Evolutionary conservation across 2,329 filamentous ascomycete genomes (phyloP).

Genomic region (Exophiala viscosa): DNA sequence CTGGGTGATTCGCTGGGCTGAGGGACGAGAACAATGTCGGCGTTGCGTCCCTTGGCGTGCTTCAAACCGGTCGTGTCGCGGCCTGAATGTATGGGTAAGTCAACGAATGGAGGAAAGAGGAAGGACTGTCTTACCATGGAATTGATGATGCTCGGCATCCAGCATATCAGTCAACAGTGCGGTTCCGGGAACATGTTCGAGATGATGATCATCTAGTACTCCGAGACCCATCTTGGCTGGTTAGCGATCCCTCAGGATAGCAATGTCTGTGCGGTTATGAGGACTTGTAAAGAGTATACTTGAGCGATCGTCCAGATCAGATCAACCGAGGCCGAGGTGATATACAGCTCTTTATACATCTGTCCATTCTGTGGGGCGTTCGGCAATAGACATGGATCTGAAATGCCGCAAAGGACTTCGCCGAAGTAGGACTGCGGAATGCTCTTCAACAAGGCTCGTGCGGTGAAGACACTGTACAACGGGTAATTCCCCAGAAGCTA

Average conservation of each 20-base stretch:
- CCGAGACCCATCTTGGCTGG: slow-evolving; percentile 30
- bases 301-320: background rate
- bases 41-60: slow-evolving; percentile 30
- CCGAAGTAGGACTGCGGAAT: background rate
- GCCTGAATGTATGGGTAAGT: slow-evolving; percentile 12
- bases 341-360: slow-evolving; percentile 1
- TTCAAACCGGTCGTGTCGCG: slow-evolving; percentile 31
- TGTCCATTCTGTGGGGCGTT: slow-evolving; percentile 7
- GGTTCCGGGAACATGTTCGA: slow-evolving; percentile 27
- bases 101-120: background rate
- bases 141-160: slow-evolving; percentile 21
- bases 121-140: slow-evolving; percentile 11
- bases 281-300: background rate
- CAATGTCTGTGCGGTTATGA: background rate
- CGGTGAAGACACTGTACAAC: background rate
- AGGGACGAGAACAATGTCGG: slow-evolving; percentile 32
- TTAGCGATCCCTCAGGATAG: background rate
- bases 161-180: slow-evolving; percentile 20
- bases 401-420: slow-evolving; percentile 1
- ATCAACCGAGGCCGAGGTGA: background rate
- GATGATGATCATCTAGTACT: slow-evolving; percentile 31
- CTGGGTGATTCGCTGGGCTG: slow-evolving; percentile 33
- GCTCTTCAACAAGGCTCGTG: background rate
- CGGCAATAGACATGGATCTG: slow-evolving; percentile 10
- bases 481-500: slow-evolving; percentile 2